Percentiles rank a stretch among this genome's conserved stretches.
Conservation (phyloP, 257 asterid genomes). For the Agastache rugosa region DNA sequence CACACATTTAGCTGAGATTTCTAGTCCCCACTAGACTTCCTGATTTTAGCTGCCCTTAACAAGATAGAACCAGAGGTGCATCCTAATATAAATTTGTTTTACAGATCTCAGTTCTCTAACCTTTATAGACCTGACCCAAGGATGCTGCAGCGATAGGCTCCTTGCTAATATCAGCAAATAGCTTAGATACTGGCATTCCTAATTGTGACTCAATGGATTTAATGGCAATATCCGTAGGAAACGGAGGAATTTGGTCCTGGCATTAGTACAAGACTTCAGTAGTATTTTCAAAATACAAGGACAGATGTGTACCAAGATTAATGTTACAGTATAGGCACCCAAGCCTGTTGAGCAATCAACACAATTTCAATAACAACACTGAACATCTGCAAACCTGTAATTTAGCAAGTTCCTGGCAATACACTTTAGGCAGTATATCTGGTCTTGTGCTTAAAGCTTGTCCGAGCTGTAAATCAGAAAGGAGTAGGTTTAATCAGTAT, state of each 20-base stretch:
- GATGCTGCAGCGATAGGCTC: constrained; percentile 99
- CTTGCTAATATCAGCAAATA: constrained; percentile 90
- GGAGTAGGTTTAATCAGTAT: constrained; percentile 23
- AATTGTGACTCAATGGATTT: constrained; percentile 86
- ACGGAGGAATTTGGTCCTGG: constrained; percentile 99
- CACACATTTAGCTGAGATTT: constrained; percentile 44
- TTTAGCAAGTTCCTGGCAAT: constrained; percentile 92
- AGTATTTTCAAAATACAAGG: constrained; percentile 30
- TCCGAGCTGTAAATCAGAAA: constrained; percentile 77
- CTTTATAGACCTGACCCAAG: constrained; percentile 96
- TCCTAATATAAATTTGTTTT: constrained; percentile 1
- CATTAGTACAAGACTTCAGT: constrained; percentile 35
- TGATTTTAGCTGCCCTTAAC: constrained; percentile 16
- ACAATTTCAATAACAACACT: constrained; percentile 4
- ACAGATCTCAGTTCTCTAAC: constrained; percentile 53
- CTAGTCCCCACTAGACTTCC: constrained; percentile 18
- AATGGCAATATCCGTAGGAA: constrained; percentile 78
- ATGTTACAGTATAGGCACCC: constrained; percentile 12
- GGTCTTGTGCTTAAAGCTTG: constrained; percentile 99
- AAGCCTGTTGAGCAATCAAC: constrained; percentile 27
- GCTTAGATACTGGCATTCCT: constrained; percentile 77
- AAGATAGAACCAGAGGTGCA: constrained; percentile 14
- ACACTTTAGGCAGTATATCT: constrained; percentile 84
- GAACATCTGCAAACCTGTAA: constrained; percentile 68
- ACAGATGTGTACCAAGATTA: constrained; percentile 25